Evolutionary conservation across 805 yeast species (phyloP), one percentile per base, ranked within the genome.

Genomic region (Candida maris): DNA sequence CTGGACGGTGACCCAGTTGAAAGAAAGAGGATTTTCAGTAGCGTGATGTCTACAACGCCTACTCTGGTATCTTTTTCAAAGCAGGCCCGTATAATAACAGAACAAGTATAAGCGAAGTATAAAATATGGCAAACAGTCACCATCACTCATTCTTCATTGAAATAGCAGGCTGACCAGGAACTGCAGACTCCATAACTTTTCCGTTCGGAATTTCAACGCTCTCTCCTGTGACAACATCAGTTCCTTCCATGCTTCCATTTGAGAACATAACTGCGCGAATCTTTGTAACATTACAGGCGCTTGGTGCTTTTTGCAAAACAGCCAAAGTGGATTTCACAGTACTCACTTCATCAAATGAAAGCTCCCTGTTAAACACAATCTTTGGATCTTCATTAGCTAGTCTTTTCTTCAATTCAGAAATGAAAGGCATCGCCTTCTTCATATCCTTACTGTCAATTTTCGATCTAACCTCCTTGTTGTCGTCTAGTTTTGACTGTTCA

Each of bases 361-460:
- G 76, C 64, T 89, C 83, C 68, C 97, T 79, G 72, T 88, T 81
- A 72, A 93, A 87, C 18, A 93, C 96, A 35, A 75, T 75, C 36
- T 75, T 77, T 14, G 96, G 80, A 20, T 80, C 64, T 57, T 85
- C 94, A 35, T 64, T 64, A 26, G 71, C 65, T 48, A 93, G 71
- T 67, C 95, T 79, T 58, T 81, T 85, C 65, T 93, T 89, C 62
- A 93, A 70, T 51, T 77, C 68, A 46, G 91, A 81, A 44, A 93
- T 88, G 62, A 89, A 91, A 41, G 97, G 97, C 97, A 93, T 93
- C 42, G 96, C 97, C 52, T 94, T 82, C 75, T 93, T 93, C 85
- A 89, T 85, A 55, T 93, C 97, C 61, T 80, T 81, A 48, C 85
- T 85, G 19, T 68, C 67, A 42, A 84, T 79, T 57, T 69, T 76